Conservation (phyloP, 192 early-diverging fungal species). For the Dimargaris cristalligena region DNA sequence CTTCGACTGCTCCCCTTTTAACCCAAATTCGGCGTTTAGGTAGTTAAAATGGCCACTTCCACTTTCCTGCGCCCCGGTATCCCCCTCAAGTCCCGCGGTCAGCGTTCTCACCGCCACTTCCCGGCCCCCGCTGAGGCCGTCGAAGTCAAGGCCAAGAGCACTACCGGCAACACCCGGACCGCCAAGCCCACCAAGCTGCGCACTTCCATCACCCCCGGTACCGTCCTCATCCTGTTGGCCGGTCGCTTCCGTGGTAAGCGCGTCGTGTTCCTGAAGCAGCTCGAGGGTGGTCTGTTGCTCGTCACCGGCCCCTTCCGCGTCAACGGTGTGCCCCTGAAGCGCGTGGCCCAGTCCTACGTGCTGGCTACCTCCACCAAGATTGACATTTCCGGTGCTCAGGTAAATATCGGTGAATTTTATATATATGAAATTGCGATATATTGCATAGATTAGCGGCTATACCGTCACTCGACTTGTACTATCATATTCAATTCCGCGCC, state of each 20-base stretch:
- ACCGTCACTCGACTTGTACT: too few species aligned
- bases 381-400: constrained; percentile 63
- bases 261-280: constrained; percentile 96
- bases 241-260: constrained; percentile 97
- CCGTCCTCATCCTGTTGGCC: constrained; percentile 87
- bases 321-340: constrained; percentile 96
- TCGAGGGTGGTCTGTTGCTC: constrained; percentile 84
- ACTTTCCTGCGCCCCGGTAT: background rate
- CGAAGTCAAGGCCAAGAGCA: constrained; percentile 64
- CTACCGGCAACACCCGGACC: constrained; percentile 62
- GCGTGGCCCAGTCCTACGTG: constrained; percentile 98
- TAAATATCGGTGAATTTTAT: too few species aligned
- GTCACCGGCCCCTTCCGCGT: constrained; percentile 95
- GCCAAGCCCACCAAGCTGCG: constrained; percentile 58
- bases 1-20: background rate
- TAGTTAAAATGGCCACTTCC: background rate
- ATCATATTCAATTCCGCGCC: too few species aligned
- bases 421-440: too few species aligned
- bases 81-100: background rate
- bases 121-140: too few species aligned
- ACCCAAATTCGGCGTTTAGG: background rate
- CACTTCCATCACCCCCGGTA: constrained; percentile 87
- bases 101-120: constrained; percentile 60
- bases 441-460: too few species aligned
- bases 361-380: constrained; percentile 99